Percentiles rank a stretch among this genome's conserved stretches.
These are phyloP conservation scores for Diaporthe batatas DNA, from an alignment of 2,329 filamentous ascomycete genomes.

Conservation along the genomic window DNA sequence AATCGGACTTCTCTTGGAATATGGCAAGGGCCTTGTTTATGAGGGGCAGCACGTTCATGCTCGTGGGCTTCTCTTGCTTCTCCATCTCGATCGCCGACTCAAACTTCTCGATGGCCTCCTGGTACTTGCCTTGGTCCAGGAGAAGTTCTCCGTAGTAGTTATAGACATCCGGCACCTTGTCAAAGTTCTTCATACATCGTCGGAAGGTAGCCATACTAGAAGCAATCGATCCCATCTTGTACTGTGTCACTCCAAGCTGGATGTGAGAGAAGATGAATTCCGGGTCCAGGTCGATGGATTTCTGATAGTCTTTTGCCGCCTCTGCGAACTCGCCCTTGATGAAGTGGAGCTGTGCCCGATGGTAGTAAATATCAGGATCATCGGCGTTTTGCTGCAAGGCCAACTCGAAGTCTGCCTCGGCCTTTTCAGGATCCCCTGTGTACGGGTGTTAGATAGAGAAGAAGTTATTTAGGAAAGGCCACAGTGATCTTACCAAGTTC, in stretches of 20 bases:
- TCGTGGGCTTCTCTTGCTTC: slow-evolving; percentile 91
- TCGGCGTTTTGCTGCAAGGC: slow-evolving; percentile 87
- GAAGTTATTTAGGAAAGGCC: background rate
- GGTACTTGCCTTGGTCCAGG: slow-evolving; percentile 94
- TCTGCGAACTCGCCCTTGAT: slow-evolving; percentile 94
- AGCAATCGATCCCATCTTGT: slow-evolving; percentile 99
- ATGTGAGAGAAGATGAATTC: slow-evolving; percentile 99
- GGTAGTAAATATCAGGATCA: slow-evolving; percentile 98
- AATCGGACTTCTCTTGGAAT: slow-evolving; percentile 99
- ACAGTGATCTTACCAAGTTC: slow-evolving; percentile 77
- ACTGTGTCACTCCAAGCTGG: slow-evolving; percentile 98
- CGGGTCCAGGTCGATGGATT: slow-evolving; percentile 95
- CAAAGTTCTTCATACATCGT: slow-evolving; percentile 98
- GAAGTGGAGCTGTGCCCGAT: slow-evolving; percentile 97
- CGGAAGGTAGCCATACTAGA: slow-evolving; percentile 99
- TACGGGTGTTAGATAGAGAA: slow-evolving; percentile 49
- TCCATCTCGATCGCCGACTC: slow-evolving; percentile 99
- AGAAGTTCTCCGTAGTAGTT: slow-evolving; percentile 99
- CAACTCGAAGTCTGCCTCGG: slow-evolving; percentile 87
- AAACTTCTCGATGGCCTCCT: slow-evolving; percentile 97
- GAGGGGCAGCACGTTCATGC: slow-evolving; percentile 96
- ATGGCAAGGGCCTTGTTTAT: slow-evolving; percentile 98
- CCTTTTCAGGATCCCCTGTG: slow-evolving; percentile 83
- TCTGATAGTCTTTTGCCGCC: slow-evolving; percentile 98
- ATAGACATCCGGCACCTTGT: slow-evolving; percentile 96